phyloP scores from a whole-genome alignment of 2,329 filamentous ascomycete genomes.

The Penicillium fuscoglaucum region DNA sequence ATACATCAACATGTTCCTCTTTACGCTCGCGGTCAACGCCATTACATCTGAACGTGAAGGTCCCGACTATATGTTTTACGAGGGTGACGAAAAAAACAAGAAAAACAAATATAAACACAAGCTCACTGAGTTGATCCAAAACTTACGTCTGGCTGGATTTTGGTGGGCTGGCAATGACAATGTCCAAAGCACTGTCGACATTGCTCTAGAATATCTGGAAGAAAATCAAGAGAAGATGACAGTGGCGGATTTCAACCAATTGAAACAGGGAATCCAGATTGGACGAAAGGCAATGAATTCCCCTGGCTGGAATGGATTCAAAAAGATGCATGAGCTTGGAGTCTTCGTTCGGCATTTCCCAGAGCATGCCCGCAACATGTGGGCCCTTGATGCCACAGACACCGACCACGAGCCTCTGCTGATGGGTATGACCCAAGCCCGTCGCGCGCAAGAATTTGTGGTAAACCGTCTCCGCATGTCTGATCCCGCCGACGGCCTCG shows the following conservation, averaged over 20 bases:
- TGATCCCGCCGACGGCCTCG: slow-evolving; percentile 44
- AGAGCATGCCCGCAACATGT: slow-evolving; percentile 58
- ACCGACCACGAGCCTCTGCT: slow-evolving; percentile 50
- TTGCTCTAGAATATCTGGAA: slow-evolving; percentile 66
- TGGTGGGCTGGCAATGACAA: slow-evolving; percentile 79
- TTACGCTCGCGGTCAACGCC: slow-evolving; percentile 80
- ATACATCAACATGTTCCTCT: slow-evolving; percentile 79
- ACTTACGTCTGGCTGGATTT: slow-evolving; percentile 80
- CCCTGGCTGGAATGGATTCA: slow-evolving; percentile 65
- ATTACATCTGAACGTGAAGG: slow-evolving; percentile 84
- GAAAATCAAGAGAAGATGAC: slow-evolving; percentile 62
- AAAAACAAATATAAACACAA: slow-evolving; percentile 58
- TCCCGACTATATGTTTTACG: slow-evolving; percentile 85
- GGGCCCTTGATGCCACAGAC: slow-evolving; percentile 62
- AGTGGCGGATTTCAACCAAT: slow-evolving; percentile 58
- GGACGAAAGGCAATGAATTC: slow-evolving; percentile 63
- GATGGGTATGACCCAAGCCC: slow-evolving; percentile 58
- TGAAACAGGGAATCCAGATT: slow-evolving; percentile 65
- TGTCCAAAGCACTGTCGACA: slow-evolving; percentile 64
- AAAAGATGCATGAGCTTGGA: slow-evolving; percentile 73
- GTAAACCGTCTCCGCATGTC: slow-evolving; percentile 35
- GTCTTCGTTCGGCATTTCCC: slow-evolving; percentile 71
- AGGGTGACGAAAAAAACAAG: slow-evolving; percentile 39
- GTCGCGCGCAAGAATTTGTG: slow-evolving; percentile 58
- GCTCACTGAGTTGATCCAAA: slow-evolving; percentile 69